Percentiles rank a stretch among this genome's conserved stretches.
Evolutionary conservation across 2,329 filamentous ascomycete species (phyloP).

Genomic region (Tolypocladium cylindrosporum): DNA sequence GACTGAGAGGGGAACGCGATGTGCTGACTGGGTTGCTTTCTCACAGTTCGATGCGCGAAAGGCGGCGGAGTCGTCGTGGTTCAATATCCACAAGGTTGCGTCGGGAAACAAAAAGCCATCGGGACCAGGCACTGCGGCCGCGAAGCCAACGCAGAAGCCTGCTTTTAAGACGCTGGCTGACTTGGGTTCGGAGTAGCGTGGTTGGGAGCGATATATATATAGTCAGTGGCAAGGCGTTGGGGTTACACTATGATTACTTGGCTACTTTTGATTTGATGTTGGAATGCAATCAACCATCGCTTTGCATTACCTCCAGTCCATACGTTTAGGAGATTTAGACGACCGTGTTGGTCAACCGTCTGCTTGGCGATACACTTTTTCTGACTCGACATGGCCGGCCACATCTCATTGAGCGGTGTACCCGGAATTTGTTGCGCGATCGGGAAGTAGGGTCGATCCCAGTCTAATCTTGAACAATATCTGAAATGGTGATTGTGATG

Average conservation of each 20-base stretch:
- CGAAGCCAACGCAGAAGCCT: conserved; percentile 21
- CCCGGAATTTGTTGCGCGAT: too few relatives aligned
- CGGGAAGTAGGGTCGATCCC: too few relatives aligned
- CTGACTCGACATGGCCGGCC: too few relatives aligned
- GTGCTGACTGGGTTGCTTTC: conserved; percentile 12
- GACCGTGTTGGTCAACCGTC: too few relatives aligned
- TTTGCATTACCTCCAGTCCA: not conserved
- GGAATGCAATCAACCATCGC: not conserved
- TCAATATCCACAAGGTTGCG: conserved; percentile 38
- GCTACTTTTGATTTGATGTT: not conserved
- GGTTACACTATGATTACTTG: not conserved
- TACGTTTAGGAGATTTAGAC: not conserved
- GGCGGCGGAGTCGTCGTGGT: conserved; percentile 47
- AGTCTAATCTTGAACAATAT: too few relatives aligned
- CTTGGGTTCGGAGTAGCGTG: conserved; percentile 19
- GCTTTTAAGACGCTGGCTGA: conserved; percentile 45
- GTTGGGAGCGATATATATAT: not conserved
- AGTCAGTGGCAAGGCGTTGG: not conserved
- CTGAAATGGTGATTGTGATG: too few relatives aligned
- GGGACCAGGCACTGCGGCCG: conserved; percentile 9
- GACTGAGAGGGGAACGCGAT: conserved; percentile 1
- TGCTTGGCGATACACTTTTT: too few relatives aligned
- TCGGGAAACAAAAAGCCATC: conserved; percentile 11
- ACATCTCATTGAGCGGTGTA: too few relatives aligned
- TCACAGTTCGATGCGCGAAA: conserved; percentile 50